These are phyloP conservation scores for Colletotrichum sp. DNA, from an alignment of 2,329 filamentous ascomycete genomes.

Conservation along the genomic window DNA sequence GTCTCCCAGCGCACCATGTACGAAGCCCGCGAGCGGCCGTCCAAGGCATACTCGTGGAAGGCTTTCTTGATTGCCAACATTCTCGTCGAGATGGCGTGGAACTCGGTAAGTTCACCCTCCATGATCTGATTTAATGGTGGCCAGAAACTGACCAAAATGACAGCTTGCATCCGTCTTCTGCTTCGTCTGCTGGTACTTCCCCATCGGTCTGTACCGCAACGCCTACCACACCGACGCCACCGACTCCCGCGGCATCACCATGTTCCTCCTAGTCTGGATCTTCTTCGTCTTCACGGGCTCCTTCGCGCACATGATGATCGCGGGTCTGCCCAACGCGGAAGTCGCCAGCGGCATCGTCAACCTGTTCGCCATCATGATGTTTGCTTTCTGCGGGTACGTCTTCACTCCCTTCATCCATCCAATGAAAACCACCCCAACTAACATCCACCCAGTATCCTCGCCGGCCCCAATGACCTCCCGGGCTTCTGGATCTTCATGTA, in stretches of 20 bases:
- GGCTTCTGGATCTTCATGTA: slow-evolving; percentile 27
- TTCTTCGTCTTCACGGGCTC: slow-evolving; percentile 72
- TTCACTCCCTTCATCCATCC: background rate
- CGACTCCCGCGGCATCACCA: slow-evolving; percentile 57
- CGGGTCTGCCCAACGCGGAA: slow-evolving; percentile 67
- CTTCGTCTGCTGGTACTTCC: slow-evolving; percentile 72
- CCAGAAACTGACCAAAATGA: background rate
- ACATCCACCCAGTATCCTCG: slow-evolving; percentile 15
- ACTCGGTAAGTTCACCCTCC: slow-evolving; percentile 64
- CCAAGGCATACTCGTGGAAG: slow-evolving; percentile 72
- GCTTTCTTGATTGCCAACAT: slow-evolving; percentile 68
- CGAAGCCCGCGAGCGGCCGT: slow-evolving; percentile 71
- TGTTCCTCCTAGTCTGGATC: slow-evolving; percentile 66
- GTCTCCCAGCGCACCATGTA: slow-evolving; percentile 72
- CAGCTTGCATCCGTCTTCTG: slow-evolving; percentile 52
- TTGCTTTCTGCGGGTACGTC: slow-evolving; percentile 59
- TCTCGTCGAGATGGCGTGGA: slow-evolving; percentile 71
- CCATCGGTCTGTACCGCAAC: slow-evolving; percentile 67
- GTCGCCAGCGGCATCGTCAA: slow-evolving; percentile 69
- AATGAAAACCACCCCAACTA: background rate
- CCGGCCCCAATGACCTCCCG: slow-evolving; percentile 1
- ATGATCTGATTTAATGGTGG: too few relatives aligned
- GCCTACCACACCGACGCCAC: slow-evolving; percentile 54
- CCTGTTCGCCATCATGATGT: slow-evolving; percentile 65
- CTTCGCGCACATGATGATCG: slow-evolving; percentile 69